A percentile compares a stretch with the other conserved stretches of the same genome.
Evolutionary conservation across 1,139 yeast species (phyloP).

Genomic region (Zygoascus meyerae): DNA sequence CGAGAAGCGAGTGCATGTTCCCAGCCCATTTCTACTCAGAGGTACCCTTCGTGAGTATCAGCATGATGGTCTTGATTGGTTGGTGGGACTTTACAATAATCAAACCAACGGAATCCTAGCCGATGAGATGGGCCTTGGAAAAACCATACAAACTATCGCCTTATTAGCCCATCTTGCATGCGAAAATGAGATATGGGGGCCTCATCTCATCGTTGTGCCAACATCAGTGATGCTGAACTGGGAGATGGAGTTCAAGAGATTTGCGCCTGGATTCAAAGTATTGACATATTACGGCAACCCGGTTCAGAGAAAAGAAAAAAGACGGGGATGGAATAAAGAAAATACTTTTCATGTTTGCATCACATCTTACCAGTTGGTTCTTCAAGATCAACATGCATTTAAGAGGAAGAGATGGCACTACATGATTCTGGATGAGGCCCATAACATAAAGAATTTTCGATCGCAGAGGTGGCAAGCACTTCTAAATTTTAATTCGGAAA

Average conservation of each 20-base stretch:
- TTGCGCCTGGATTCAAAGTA: conserved; percentile 97
- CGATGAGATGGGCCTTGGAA: conserved; percentile 98
- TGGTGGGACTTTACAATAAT: conserved; percentile 87
- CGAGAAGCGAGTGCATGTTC: conserved; percentile 19
- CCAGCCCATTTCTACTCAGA: conserved; percentile 47
- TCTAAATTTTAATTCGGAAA: conserved; percentile 85
- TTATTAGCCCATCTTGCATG: conserved; percentile 84
- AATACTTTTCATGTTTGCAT: conserved; percentile 96
- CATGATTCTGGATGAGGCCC: conserved; percentile 97
- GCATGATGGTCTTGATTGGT: conserved; percentile 95
- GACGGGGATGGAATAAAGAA: conserved; percentile 97
- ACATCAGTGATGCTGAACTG: conserved; percentile 98
- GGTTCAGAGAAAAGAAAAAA: conserved; percentile 89
- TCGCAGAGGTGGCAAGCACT: conserved; percentile 97
- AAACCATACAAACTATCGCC: conserved; percentile 93
- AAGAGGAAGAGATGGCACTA: conserved; percentile 91
- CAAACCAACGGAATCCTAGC: conserved; percentile 95
- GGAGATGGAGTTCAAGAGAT: conserved; percentile 99
- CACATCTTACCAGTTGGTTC: conserved; percentile 92
- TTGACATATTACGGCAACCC: conserved; percentile 97
- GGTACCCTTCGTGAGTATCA: conserved; percentile 89
- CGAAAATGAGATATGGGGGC: conserved; percentile 95
- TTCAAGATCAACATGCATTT: conserved; percentile 93
- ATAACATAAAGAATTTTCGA: conserved; percentile 91
- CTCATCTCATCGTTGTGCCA: conserved; percentile 93